phyloP scores from a whole-genome alignment of 176 grass and related monocot species.

The Lolium multiflorum region DNA sequence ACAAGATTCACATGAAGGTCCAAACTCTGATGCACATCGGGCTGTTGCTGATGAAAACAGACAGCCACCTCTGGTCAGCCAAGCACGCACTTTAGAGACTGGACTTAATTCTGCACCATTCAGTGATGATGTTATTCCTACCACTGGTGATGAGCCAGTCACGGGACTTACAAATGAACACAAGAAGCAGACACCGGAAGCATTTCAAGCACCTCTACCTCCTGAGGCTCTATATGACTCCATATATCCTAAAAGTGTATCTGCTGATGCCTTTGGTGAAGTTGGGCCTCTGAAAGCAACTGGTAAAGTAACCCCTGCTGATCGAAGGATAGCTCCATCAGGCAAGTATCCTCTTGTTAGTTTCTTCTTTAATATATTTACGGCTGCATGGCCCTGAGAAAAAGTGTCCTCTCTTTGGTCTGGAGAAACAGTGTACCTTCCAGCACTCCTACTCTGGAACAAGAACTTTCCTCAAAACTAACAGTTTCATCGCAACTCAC shows the following conservation, averaged over 20 bases:
- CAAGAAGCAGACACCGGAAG: neutral
- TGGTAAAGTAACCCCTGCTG: neutral
- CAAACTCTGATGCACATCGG: neutral
- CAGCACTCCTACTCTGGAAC: neutral
- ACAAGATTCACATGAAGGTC: slow-evolving; percentile 13
- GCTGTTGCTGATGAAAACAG: neutral
- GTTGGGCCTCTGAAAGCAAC: neutral
- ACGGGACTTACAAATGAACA: neutral
- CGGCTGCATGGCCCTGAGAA: neutral
- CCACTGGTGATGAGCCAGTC: neutral
- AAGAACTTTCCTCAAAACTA: neutral
- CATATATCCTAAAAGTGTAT: too few species aligned
- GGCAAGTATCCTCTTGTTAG: neutral
- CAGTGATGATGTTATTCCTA: neutral
- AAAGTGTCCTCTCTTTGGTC: neutral
- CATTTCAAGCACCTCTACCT: neutral
- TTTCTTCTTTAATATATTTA: slow-evolving; percentile 3
- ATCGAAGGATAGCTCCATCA: slow-evolving; percentile 11
- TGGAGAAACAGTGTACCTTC: slow-evolving; percentile 22
- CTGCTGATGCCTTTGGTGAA: neutral
- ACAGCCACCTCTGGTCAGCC: neutral
- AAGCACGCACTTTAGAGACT: slow-evolving; percentile 3
- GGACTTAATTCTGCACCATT: neutral
- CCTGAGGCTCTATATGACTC: neutral
- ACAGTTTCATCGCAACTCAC: neutral